A percentile compares a stretch with the other conserved stretches of the same genome.
These are phyloP conservation scores for Solanum gandarillasii DNA, from an alignment of 257 asterid species.

Conservation along the genomic window DNA sequence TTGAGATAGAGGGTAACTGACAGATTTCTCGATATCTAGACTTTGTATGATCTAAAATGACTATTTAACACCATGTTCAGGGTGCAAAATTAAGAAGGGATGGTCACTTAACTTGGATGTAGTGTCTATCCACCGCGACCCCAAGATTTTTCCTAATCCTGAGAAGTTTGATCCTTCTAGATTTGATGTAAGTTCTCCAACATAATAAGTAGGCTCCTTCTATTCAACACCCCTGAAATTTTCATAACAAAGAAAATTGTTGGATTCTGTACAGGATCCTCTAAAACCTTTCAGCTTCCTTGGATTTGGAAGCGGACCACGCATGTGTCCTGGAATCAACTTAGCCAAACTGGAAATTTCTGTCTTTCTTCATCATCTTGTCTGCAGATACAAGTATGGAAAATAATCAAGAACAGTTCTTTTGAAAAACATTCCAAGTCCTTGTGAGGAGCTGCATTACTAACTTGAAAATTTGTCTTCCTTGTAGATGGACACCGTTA, in stretches of 20 bases:
- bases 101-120: conserved; percentile 82
- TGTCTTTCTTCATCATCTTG: conserved; percentile 69
- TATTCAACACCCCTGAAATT: neutral
- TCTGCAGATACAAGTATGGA: conserved; percentile 67
- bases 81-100: conserved; percentile 56
- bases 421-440: neutral
- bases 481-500: conserved; percentile 65
- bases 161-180: conserved; percentile 71
- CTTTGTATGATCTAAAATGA: neutral
- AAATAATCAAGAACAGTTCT: neutral
- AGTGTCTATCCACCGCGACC: conserved; percentile 78
- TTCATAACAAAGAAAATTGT: neutral
- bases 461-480: neutral
- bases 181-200: conserved; percentile 44
- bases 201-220: neutral
- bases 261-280: conserved; percentile 38
- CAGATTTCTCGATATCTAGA: neutral
- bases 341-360: conserved; percentile 73
- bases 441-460: neutral
- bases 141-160: conserved; percentile 45
- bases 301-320: conserved; percentile 78
- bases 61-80: conserved; percentile 12
- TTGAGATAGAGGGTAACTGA: conserved; percentile 58
- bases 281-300: conserved; percentile 69
- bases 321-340: conserved; percentile 95